These are phyloP conservation scores for Lentinula sp. DNA, from an alignment of 768 basidiomycete genomes.

Conservation along the genomic window DNA sequence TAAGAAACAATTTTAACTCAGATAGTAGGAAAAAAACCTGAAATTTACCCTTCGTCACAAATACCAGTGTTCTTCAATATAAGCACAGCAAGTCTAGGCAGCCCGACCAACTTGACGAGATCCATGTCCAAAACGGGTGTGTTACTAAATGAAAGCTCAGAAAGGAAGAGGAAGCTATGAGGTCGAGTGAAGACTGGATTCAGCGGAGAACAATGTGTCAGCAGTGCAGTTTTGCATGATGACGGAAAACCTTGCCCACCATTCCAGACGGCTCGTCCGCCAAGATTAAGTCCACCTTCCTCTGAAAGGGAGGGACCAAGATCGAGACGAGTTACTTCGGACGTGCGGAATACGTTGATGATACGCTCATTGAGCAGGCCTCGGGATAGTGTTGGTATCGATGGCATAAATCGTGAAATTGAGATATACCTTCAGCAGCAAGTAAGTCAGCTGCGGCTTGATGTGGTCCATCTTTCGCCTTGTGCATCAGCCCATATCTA, in stretches of 20 bases:
- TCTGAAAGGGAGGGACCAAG: conserved; percentile 41
- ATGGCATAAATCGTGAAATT: conserved; percentile 15
- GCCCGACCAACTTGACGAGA: conserved; percentile 44
- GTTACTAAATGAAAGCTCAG: conserved; percentile 43
- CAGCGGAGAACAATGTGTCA: not conserved
- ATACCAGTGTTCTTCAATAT: conserved; percentile 48
- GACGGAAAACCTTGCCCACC: conserved; percentile 22
- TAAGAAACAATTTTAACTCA: conserved; percentile 16
- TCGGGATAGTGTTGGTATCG: conserved; percentile 14
- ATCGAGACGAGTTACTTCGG: conserved; percentile 36
- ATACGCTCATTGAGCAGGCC: conserved; percentile 42
- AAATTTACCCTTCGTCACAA: conserved; percentile 53
- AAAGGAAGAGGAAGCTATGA: conserved; percentile 44
- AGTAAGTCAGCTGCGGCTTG: conserved; percentile 34
- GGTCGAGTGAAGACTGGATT: conserved; percentile 41
- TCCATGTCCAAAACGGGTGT: conserved; percentile 40
- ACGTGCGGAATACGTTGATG: conserved; percentile 37
- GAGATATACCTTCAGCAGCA: conserved; percentile 16
- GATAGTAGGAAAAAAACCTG: not conserved
- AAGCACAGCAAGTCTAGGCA: conserved; percentile 43
- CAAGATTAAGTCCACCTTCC: conserved; percentile 46
- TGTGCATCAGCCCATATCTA: not conserved
- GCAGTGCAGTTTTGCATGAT: not conserved
- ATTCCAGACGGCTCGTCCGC: conserved; percentile 32
- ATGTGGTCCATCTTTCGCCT: conserved; percentile 19